Base-by-base conservation (phyloP, 768 basidiomycete genomes). In the Suillus luteus region DNA sequence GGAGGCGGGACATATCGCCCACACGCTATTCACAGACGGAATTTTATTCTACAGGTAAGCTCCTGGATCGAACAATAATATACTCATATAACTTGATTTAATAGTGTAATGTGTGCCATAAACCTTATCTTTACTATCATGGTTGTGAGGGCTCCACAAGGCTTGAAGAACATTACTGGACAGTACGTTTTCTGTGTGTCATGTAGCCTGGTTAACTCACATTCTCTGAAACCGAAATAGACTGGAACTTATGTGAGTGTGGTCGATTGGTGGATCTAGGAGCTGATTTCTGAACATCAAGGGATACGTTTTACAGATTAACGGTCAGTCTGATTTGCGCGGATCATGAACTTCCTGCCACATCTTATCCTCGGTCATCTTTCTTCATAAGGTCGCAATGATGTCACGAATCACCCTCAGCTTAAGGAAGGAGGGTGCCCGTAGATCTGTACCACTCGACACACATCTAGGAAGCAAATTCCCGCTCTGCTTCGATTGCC, bases 391-490 rank as follows among this genome's bases (percentile, higher is more conserved):
- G 74, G 85, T 89, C 12, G 79, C 85, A 0, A 89, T 88, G 85
- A 87, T 88, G 81, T 88, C 86, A 3, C 81, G 88, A 14, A 88
- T 89, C 58, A 88, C 87, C 0, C 80, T 89, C 37, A 85, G 83
- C 70, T 78, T 88, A 14, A 83, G 77, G 73, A 84, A 82, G 71
- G 75, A 73, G 44, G 60, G 55, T 15, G 7, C 19, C 10, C 60
- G 22, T 15, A 41, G 51, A 35, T 43, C 64, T n/a, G 35, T 33
- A 10, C 33, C 40, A 27, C 24, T 27, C 24, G 40, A 58, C 38
- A 57, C 14, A 57, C 22, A 57, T 24, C 24, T 24, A 11, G 38
- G 17, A 40, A 40, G 38, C 15, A 40, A 17, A 40, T 41, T 41
- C 1, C 57, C 38, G 5, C 24, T 27, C 38, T 41, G 5, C 40